Evolutionary conservation across 805 yeast species (phyloP).

Genomic region (Schwanniomyces vanrijiae): DNA sequence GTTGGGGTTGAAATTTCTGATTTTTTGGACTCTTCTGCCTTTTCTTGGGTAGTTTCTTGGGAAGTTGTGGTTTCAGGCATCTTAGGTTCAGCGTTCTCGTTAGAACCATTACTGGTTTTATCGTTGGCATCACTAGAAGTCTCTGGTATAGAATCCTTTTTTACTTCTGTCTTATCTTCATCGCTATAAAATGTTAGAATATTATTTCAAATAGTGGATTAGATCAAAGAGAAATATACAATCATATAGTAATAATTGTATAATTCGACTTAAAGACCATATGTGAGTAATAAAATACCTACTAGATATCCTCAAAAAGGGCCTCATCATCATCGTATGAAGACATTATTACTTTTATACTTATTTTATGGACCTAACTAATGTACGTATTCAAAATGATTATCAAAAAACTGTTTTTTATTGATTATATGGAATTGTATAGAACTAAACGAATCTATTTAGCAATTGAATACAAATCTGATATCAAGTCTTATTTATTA

Average conservation of each 20-base stretch:
- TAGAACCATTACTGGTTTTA: not conserved
- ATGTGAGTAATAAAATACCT: constrained; percentile 4
- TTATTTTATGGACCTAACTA: constrained; percentile 8
- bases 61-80: not conserved
- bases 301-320: constrained; percentile 88
- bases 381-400: constrained; percentile 8
- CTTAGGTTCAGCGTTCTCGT: not conserved
- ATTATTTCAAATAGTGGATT: not conserved
- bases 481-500: not conserved
- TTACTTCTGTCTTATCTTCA: constrained; percentile 4
- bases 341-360: constrained; percentile 21
- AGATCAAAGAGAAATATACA: not conserved
- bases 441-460: constrained; percentile 21
- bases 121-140: not conserved
- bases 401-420: constrained; percentile 13
- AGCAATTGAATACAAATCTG: constrained; percentile 10
- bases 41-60: constrained; percentile 1
- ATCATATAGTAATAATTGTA: not conserved
- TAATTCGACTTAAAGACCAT: not conserved
- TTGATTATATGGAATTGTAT: constrained; percentile 19
- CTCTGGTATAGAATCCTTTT: not conserved
- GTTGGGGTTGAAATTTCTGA: constrained; percentile 11
- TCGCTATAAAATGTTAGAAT: constrained; percentile 6
- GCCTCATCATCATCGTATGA: constrained; percentile 88
- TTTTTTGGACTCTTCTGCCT: constrained; percentile 2